Percentiles rank a stretch among this genome's conserved stretches.
Evolutionary conservation across 164 flowering plant genomes (phyloP).

Genomic region (Aristolochia californica): DNA sequence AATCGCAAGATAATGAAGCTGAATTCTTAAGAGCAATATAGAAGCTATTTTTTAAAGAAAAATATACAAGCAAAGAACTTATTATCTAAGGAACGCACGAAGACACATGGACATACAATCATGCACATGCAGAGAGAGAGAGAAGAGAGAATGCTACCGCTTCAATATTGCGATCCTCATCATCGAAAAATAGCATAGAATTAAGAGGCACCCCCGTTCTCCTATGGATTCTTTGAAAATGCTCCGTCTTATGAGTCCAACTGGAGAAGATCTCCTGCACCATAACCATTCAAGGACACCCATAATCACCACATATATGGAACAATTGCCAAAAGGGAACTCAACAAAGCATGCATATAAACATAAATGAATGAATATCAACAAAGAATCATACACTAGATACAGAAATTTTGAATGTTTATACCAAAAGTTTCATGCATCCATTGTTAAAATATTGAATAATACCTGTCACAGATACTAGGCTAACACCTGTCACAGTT

Average conservation of each 20-base stretch:
- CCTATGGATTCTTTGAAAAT: slow-evolving; percentile 67
- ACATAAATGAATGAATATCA: neutral
- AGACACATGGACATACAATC: too few species aligned
- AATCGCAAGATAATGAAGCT: neutral
- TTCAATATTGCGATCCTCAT: slow-evolving; percentile 78
- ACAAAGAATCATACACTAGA: too few species aligned
- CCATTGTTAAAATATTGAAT: too few species aligned
- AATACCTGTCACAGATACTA: too few species aligned
- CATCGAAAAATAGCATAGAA: slow-evolving; percentile 94
- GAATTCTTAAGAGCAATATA: too few species aligned
- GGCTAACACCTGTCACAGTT: too few species aligned
- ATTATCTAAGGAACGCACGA: too few species aligned
- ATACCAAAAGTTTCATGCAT: too few species aligned
- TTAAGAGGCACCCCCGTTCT: slow-evolving; percentile 70
- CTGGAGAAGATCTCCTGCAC: slow-evolving; percentile 90
- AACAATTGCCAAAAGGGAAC: neutral
- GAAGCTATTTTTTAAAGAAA: too few species aligned
- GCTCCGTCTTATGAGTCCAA: slow-evolving; percentile 91
- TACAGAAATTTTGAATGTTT: too few species aligned
- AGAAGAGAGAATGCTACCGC: slow-evolving; percentile 34
- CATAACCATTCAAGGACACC: neutral
- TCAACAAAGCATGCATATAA: neutral
- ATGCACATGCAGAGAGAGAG: too few species aligned
- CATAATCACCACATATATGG: neutral
- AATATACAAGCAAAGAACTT: too few species aligned